Evolutionary conservation across 352 stramenopile genomes (phyloP).

Genomic region (Globisporangium echinulatum): DNA sequence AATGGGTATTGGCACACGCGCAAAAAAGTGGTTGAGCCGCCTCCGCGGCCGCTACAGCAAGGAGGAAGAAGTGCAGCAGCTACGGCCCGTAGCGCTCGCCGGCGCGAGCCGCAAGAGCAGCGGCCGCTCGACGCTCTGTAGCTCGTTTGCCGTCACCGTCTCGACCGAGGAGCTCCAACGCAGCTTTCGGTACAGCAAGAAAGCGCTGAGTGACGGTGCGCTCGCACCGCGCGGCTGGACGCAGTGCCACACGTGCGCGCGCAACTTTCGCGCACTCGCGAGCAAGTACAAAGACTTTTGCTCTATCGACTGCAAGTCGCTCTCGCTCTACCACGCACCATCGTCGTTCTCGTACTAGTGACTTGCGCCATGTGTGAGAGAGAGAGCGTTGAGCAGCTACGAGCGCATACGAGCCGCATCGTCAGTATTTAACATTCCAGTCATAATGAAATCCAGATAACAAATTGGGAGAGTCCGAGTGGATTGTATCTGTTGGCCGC

Average conservation of each 20-base stretch:
- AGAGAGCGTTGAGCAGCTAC: no score
- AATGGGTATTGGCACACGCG: conserved; percentile 44
- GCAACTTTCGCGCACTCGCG: conserved; percentile 44
- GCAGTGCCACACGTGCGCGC: conserved; percentile 52
- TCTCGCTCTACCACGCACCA: conserved; percentile 34
- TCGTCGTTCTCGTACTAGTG: conserved; percentile 10
- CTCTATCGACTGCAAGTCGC: conserved; percentile 76
- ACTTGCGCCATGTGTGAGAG: no score
- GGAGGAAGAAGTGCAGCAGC: conserved; percentile 47
- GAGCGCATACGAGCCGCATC: no score
- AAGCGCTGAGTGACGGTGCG: conserved; percentile 43
- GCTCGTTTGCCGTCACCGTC: conserved; percentile 46
- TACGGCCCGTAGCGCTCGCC: conserved; percentile 60
- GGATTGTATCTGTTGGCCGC: no score
- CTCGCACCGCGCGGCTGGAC: conserved; percentile 20
- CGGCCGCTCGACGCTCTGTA: conserved; percentile 50
- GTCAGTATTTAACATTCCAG: no score
- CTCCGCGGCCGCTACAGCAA: conserved; percentile 40
- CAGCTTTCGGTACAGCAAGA: conserved; percentile 21
- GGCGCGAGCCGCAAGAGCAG: conserved; percentile 52
- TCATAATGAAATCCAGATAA: no score
- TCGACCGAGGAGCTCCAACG: conserved; percentile 28
- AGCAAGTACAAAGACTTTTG: conserved; percentile 58
- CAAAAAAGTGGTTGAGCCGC: conserved; percentile 40
- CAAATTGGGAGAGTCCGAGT: no score